Evolutionary conservation across 2,329 filamentous ascomycete genomes (phyloP).

Genomic region (Penicillium sp.): DNA sequence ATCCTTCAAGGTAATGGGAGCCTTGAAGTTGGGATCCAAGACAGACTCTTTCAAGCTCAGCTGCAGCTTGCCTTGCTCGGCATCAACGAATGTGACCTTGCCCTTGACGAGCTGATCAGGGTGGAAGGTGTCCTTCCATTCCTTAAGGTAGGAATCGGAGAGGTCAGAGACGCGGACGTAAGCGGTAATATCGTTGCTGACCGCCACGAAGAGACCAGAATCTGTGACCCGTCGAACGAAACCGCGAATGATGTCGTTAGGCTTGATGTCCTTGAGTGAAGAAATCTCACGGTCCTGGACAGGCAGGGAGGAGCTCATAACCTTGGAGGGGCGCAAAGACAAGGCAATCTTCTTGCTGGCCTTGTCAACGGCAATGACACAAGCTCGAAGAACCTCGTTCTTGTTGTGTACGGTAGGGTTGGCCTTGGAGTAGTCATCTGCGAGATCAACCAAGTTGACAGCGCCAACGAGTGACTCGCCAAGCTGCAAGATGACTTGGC

Average conservation of each 20-base stretch:
- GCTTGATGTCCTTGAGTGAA: conserved; percentile 66
- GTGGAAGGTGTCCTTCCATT: conserved; percentile 89
- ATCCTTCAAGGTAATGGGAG: conserved; percentile 71
- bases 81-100: conserved; percentile 72
- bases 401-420: conserved; percentile 73
- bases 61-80: conserved; percentile 68
- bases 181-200: conserved; percentile 78
- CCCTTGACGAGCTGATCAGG: conserved; percentile 88
- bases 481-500: conserved; percentile 80
- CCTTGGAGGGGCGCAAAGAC: conserved; percentile 80
- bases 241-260: conserved; percentile 79
- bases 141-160: conserved; percentile 86
- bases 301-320: conserved; percentile 78
- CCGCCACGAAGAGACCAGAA: conserved; percentile 80
- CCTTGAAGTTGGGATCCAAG: conserved; percentile 74
- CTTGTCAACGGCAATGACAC: conserved; percentile 73
- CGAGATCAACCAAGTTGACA: conserved; percentile 77
- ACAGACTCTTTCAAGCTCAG: conserved; percentile 84
- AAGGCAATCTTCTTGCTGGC: conserved; percentile 81
- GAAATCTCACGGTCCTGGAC: conserved; percentile 79
- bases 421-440: conserved; percentile 80
- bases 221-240: conserved; percentile 90
- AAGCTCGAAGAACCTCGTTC: conserved; percentile 85
- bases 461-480: conserved; percentile 76
- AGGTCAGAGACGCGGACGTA: conserved; percentile 84